These are phyloP conservation scores for Sarocladiaceae sp. DNA, from an alignment of 2,329 filamentous ascomycete species.

Conservation along the genomic window DNA sequence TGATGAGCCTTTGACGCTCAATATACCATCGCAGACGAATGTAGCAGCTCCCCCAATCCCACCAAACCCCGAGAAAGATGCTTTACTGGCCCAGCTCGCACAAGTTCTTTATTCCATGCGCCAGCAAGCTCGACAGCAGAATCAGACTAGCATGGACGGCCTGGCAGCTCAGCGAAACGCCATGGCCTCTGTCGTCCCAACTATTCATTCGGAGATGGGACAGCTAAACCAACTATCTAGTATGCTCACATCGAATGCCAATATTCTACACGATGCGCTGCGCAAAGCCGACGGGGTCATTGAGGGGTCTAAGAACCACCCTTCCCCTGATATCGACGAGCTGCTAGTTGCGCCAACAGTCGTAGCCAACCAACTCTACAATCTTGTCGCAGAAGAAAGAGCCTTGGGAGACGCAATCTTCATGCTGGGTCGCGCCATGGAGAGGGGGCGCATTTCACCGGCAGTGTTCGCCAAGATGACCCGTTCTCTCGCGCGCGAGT, in stretches of 20 bases:
- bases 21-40: slow-evolving; percentile 43
- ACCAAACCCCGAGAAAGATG: slow-evolving; percentile 93
- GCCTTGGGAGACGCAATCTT: slow-evolving; percentile 85
- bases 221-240: slow-evolving; percentile 67
- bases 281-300: slow-evolving; percentile 76
- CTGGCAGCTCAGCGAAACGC: slow-evolving; percentile 76
- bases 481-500: slow-evolving; percentile 69
- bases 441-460: slow-evolving; percentile 65
- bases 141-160: slow-evolving; percentile 68
- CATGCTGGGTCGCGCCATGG: slow-evolving; percentile 69
- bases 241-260: slow-evolving; percentile 71
- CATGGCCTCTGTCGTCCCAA: slow-evolving; percentile 64
- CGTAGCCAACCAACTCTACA: slow-evolving; percentile 89
- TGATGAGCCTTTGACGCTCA: slow-evolving; percentile 51
- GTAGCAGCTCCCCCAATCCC: slow-evolving; percentile 79
- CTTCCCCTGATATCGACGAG: slow-evolving; percentile 78
- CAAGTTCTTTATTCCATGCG: slow-evolving; percentile 65
- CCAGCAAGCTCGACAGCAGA: slow-evolving; percentile 65
- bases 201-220: slow-evolving; percentile 69
- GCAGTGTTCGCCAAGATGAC: slow-evolving; percentile 78
- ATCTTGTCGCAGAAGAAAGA: slow-evolving; percentile 81
- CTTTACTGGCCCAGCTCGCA: slow-evolving; percentile 73
- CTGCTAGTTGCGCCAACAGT: slow-evolving; percentile 90
- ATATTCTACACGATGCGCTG: slow-evolving; percentile 73
- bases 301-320: slow-evolving; percentile 62